These are phyloP conservation scores for Talaromyces stipitatus DNA, from an alignment of 495 filamentous ascomycete genomes.

Conservation along the genomic window DNA sequence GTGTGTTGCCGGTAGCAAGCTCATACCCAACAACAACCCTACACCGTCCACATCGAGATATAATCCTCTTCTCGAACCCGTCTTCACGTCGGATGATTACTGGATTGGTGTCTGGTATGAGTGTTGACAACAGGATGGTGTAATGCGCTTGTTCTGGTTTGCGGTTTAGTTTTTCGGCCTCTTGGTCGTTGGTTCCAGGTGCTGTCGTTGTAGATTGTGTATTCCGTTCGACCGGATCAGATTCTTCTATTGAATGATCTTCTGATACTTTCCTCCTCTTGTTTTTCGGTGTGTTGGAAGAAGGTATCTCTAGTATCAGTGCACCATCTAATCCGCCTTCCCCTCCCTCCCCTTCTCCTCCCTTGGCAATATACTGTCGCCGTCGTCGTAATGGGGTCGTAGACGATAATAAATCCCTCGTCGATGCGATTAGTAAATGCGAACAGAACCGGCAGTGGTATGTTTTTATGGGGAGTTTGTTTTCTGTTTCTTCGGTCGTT, in stretches of 20 bases:
- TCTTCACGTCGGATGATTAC: constrained; percentile 54
- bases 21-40: constrained; percentile 55
- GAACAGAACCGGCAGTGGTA: constrained; percentile 71
- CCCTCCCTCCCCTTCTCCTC: not conserved
- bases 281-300: too few species aligned
- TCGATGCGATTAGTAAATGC: constrained; percentile 61
- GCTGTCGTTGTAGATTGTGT: constrained; percentile 5
- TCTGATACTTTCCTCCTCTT: too few species aligned
- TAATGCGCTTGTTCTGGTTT: constrained; percentile 28
- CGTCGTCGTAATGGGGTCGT: constrained; percentile 45
- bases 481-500: constrained; percentile 2
- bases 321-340: not conserved
- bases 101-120: constrained; percentile 36
- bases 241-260: not conserved
- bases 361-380: not conserved
- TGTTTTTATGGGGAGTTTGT: constrained; percentile 40
- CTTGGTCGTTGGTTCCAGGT: not conserved
- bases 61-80: constrained; percentile 64
- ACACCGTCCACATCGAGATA: constrained; percentile 57
- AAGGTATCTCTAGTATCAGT: not conserved
- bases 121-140: constrained; percentile 43
- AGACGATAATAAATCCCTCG: constrained; percentile 31
- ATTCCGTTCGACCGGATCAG: not conserved
- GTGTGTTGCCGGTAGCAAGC: not conserved
- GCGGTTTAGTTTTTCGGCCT: not conserved